Percentiles rank a stretch among this genome's conserved stretches.
Conservation (phyloP, 345 rosid species). For the Hibiscus mutabilis region DNA sequence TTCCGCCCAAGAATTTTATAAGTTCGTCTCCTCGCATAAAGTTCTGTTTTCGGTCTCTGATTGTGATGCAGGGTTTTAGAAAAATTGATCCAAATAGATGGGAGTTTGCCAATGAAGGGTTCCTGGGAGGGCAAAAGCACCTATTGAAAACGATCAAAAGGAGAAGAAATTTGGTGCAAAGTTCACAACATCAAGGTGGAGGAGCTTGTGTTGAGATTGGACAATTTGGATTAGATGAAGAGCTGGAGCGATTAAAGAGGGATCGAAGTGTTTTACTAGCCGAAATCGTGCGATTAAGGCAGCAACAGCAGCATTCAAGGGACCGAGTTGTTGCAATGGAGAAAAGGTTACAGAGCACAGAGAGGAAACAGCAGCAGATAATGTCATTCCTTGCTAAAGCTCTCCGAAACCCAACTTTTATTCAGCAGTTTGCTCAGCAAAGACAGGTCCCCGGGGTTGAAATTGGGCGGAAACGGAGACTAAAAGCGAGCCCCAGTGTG, state of each 20-base stretch:
- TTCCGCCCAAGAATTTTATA: too few relatives aligned
- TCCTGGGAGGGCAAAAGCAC: slow-evolving; percentile 76
- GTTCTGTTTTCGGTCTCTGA: too few relatives aligned
- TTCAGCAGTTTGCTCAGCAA: slow-evolving; percentile 40
- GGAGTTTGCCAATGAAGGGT: slow-evolving; percentile 92
- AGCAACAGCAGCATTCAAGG: slow-evolving; percentile 61
- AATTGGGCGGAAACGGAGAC: slow-evolving; percentile 52
- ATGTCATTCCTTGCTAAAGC: slow-evolving; percentile 72
- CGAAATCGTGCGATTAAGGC: slow-evolving; percentile 55
- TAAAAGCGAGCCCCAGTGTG: slow-evolving; percentile 39
- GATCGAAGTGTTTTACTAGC: slow-evolving; percentile 46
- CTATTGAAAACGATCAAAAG: slow-evolving; percentile 73
- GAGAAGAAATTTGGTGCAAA: slow-evolving; percentile 41
- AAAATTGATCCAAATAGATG: slow-evolving; percentile 86
- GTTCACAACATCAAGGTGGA: slow-evolving; percentile 32
- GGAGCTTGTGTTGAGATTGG: slow-evolving; percentile 66
- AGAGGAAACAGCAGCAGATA: slow-evolving; percentile 68
- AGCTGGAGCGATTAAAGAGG: slow-evolving; percentile 55
- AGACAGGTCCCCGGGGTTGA: slow-evolving; percentile 30
- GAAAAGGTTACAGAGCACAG: slow-evolving; percentile 40
- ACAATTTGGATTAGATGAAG: slow-evolving; percentile 52
- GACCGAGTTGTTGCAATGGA: slow-evolving; percentile 45
- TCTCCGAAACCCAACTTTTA: slow-evolving; percentile 42
- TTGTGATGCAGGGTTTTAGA: slow-evolving; percentile 47
- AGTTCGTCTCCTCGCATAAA: too few relatives aligned